A percentile compares a stretch with the other conserved stretches of the same genome.
Evolutionary conservation across 2,329 filamentous ascomycete species (phyloP).

Genomic region (Calonectria naviculata): DNA sequence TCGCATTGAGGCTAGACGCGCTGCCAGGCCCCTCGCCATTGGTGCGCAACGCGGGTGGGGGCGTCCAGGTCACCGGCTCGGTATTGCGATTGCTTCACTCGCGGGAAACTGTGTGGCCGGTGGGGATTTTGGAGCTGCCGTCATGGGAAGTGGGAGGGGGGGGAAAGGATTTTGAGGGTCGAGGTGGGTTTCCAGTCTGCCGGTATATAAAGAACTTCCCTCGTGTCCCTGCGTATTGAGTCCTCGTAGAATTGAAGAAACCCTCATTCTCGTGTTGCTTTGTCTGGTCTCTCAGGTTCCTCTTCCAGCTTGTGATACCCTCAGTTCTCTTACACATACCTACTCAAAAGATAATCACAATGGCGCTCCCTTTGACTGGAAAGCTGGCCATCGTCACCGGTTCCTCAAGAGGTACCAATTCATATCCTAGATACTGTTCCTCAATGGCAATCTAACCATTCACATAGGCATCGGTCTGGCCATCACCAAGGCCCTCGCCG

Average conservation of each 20-base stretch:
- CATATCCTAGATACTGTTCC: background rate
- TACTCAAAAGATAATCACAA: conserved; percentile 32
- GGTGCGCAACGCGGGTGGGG: conserved; percentile 32
- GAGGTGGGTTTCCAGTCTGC: background rate
- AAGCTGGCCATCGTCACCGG: conserved; percentile 86
- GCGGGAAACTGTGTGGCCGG: background rate
- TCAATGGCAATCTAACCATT: conserved; percentile 9
- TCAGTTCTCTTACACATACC: background rate
- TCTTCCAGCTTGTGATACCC: conserved; percentile 8
- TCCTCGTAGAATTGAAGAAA: conserved; percentile 1
- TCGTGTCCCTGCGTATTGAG: background rate
- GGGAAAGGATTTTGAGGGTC: background rate
- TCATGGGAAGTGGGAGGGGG: background rate
- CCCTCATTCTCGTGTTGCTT: background rate
- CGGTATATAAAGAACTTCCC: background rate
- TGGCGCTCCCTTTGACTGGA: conserved; percentile 68
- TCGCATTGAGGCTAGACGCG: conserved; percentile 3
- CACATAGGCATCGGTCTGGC: conserved; percentile 35
- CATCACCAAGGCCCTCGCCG: conserved; percentile 38
- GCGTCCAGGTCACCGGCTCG: background rate
- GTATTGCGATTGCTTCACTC: background rate
- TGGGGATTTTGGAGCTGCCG: background rate
- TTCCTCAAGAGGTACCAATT: conserved; percentile 74
- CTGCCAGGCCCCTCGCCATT: conserved; percentile 22
- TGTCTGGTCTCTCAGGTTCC: background rate